Conservation (phyloP, 2,329 filamentous ascomycete species). For the Scytalidium sp. region DNA sequence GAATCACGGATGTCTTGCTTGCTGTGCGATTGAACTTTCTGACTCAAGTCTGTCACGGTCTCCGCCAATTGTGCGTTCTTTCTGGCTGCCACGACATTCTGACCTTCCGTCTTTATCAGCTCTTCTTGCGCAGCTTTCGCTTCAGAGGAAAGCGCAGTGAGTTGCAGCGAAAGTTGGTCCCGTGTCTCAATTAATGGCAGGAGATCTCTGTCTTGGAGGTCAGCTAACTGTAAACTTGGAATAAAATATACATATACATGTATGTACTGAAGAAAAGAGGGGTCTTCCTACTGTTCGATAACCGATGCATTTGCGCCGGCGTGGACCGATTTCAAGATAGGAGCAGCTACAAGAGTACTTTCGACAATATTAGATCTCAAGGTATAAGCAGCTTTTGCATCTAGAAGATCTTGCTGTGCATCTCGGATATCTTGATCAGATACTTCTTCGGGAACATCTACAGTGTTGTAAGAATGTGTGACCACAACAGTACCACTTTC, state of each 20-base stretch:
- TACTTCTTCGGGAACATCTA: constrained; percentile 27
- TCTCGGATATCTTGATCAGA: constrained; percentile 50
- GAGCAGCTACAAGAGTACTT: constrained; percentile 68
- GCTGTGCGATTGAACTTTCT: constrained; percentile 50
- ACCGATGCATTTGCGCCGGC: constrained; percentile 59
- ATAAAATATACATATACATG: no score
- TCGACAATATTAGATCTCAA: constrained; percentile 68
- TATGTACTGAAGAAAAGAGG: no score
- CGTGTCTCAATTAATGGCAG: constrained; percentile 63
- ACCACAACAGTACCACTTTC: constrained; percentile 3
- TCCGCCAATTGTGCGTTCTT: constrained; percentile 62
- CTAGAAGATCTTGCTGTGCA: constrained; percentile 61
- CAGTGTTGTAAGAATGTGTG: constrained; percentile 13
- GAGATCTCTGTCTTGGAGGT: constrained; percentile 37
- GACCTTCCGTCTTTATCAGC: constrained; percentile 54
- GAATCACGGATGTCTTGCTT: constrained; percentile 52
- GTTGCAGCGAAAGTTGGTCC: constrained; percentile 61
- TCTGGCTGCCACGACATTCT: constrained; percentile 52
- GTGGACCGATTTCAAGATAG: constrained; percentile 76
- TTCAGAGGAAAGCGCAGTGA: constrained; percentile 57
- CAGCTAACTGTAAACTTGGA: no score
- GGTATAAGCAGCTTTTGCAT: constrained; percentile 67
- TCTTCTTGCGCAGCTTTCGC: constrained; percentile 49
- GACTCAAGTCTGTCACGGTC: constrained; percentile 60
- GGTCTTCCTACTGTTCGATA: constrained; percentile 59